Evolutionary conservation across 2,329 filamentous ascomycete species (phyloP).

Genomic region (Waltergamsia citrina): DNA sequence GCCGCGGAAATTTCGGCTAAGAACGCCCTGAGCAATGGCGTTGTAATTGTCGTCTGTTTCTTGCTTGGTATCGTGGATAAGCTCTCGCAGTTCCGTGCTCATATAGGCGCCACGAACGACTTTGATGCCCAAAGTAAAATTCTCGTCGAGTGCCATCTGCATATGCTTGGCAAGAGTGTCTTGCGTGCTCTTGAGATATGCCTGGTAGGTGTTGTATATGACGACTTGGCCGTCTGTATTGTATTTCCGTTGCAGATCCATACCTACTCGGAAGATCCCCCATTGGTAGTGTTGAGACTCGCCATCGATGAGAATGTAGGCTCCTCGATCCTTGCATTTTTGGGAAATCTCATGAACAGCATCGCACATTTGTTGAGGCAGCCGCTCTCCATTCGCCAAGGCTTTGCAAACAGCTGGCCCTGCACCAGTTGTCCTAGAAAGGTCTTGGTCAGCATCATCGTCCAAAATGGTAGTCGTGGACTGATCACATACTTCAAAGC

Average conservation of each 20-base stretch:
- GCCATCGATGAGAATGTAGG: conserved; percentile 34
- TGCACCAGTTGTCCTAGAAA: conserved; percentile 28
- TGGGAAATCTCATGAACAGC: conserved; percentile 29
- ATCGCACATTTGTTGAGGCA: conserved; percentile 29
- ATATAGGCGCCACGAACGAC: conserved; percentile 49
- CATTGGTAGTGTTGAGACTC: conserved; percentile 34
- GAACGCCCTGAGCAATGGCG: conserved; percentile 32
- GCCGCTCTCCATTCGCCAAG: conserved; percentile 20
- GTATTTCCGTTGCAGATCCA: conserved; percentile 25
- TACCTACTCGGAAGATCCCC: conserved; percentile 21
- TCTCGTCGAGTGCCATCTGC: conserved; percentile 28
- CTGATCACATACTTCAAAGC: conserved; percentile 25
- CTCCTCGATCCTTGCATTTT: conserved; percentile 24
- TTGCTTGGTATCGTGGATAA: conserved; percentile 44
- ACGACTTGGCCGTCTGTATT: conserved; percentile 23
- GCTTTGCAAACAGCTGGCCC: conserved; percentile 27
- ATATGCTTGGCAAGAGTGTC: conserved; percentile 33
- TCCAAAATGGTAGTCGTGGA: neutral
- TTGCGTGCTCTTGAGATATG: conserved; percentile 40
- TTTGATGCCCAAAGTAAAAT: conserved; percentile 45
- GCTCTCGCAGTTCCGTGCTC: conserved; percentile 31
- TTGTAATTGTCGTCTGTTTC: conserved; percentile 44
- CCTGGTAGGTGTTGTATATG: conserved; percentile 46
- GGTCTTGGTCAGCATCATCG: neutral
- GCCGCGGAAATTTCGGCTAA: conserved; percentile 31